A percentile compares a stretch with the other conserved stretches of the same genome.
phyloP scores from a whole-genome alignment of 2,329 filamentous ascomycete genomes.

The Sporothrix inflata region DNA sequence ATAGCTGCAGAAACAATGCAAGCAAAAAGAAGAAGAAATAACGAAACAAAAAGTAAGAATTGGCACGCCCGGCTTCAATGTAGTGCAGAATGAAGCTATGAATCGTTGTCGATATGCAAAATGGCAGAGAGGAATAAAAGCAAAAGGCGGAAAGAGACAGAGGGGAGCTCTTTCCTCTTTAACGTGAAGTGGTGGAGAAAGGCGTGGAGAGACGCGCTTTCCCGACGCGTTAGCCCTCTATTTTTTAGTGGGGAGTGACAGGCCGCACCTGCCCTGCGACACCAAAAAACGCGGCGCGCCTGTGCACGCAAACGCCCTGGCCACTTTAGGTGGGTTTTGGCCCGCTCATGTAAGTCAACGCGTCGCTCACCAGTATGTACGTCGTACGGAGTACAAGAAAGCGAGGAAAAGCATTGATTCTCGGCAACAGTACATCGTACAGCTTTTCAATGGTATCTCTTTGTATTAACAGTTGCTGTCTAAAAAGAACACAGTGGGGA shows the following conservation, averaged over 20 bases:
- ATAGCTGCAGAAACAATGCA: neutral
- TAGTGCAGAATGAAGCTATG: neutral
- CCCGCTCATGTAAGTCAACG: slow-evolving; percentile 6
- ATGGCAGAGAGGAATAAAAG: neutral
- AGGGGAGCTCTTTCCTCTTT: slow-evolving; percentile 20
- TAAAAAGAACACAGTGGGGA: neutral
- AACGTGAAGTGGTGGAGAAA: slow-evolving; percentile 12
- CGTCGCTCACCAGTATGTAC: neutral
- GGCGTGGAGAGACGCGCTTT: slow-evolving; percentile 28
- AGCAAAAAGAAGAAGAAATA: neutral
- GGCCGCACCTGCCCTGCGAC: slow-evolving; percentile 21
- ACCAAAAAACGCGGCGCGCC: slow-evolving; percentile 27
- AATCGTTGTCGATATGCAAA: neutral
- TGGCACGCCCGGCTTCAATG: neutral
- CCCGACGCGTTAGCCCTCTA: slow-evolving; percentile 25
- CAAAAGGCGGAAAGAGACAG: neutral
- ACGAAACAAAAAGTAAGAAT: slow-evolving; percentile 9
- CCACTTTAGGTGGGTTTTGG: neutral
- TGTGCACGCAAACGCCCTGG: neutral
- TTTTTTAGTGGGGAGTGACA: slow-evolving; percentile 23
- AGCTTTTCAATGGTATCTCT: slow-evolving; percentile 14
- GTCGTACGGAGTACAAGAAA: no score
- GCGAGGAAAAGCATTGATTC: no score
- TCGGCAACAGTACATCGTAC: no score
- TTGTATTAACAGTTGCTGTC: slow-evolving; percentile 19